A percentile compares a stretch with the other conserved stretches of the same genome.
Conservation (phyloP, 768 basidiomycete species). For the Phlebiopsis gigantea region DNA sequence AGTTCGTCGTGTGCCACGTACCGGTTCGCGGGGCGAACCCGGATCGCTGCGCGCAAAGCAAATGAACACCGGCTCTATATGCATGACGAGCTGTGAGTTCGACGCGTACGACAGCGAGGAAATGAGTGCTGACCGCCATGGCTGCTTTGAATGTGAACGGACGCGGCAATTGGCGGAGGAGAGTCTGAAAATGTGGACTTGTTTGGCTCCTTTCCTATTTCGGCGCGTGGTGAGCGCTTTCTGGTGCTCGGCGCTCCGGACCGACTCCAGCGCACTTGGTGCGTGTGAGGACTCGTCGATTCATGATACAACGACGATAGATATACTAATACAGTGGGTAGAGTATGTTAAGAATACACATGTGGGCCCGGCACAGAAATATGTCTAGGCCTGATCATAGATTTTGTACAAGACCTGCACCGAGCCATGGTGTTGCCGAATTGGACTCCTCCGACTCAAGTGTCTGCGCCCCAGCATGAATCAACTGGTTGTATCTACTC, state of each 20-base stretch:
- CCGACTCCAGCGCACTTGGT: background rate
- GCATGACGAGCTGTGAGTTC: background rate
- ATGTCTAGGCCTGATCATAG: background rate
- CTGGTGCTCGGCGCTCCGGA: background rate
- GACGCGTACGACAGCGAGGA: background rate
- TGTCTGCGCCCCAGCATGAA: constrained; percentile 40
- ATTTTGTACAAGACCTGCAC: constrained; percentile 8
- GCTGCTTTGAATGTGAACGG: constrained; percentile 10
- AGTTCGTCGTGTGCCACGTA: constrained; percentile 10
- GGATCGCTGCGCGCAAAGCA: constrained; percentile 20
- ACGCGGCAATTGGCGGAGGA: constrained; percentile 11
- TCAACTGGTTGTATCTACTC: background rate
- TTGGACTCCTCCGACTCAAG: constrained; percentile 80
- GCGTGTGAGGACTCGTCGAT: background rate
- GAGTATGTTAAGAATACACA: constrained; percentile 8
- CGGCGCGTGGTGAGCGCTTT: background rate
- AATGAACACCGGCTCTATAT: constrained; percentile 23
- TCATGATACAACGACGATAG: constrained; percentile 2
- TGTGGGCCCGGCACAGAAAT: background rate
- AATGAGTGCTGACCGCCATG: constrained; percentile 22
- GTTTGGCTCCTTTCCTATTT: background rate
- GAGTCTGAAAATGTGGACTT: constrained; percentile 6
- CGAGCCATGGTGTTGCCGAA: constrained; percentile 38
- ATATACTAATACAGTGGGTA: constrained; percentile 7
- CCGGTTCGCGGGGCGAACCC: constrained; percentile 21